Conservation (phyloP, 768 basidiomycete genomes). For the Mycena chlorophos region DNA sequence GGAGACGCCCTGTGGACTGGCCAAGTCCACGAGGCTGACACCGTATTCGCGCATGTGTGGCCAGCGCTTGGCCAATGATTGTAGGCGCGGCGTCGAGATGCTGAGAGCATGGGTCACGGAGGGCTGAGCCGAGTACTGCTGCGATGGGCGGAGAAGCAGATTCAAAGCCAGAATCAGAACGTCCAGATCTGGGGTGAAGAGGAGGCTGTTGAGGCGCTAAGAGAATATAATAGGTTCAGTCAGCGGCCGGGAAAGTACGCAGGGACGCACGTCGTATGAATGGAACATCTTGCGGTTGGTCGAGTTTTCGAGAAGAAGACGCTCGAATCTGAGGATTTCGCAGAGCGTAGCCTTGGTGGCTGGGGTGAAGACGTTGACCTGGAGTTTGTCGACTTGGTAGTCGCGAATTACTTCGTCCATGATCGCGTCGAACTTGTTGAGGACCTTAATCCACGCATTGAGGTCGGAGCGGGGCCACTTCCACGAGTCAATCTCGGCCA, state of each 20-base stretch:
- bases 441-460: slow-evolving; percentile 92
- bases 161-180: slow-evolving; percentile 81
- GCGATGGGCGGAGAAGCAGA: slow-evolving; percentile 86
- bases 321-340: slow-evolving; percentile 85
- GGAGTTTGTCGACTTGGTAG: slow-evolving; percentile 85
- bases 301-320: slow-evolving; percentile 91
- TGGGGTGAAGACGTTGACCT: slow-evolving; percentile 76
- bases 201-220: slow-evolving; percentile 86
- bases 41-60: slow-evolving; percentile 79
- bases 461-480: slow-evolving; percentile 95
- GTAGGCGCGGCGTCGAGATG: slow-evolving; percentile 77
- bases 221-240: slow-evolving; percentile 12
- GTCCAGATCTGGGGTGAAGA: slow-evolving; percentile 88
- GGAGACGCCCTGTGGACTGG: slow-evolving; percentile 49
- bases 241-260: slow-evolving; percentile 10
- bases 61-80: slow-evolving; percentile 84
- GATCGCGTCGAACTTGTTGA: slow-evolving; percentile 93
- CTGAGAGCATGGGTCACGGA: slow-evolving; percentile 81
- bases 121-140: slow-evolving; percentile 90
- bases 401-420: slow-evolving; percentile 79
- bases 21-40: slow-evolving; percentile 73
- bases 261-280: slow-evolving; percentile 88
- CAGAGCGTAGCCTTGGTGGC: slow-evolving; percentile 71
- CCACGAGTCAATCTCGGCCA: slow-evolving; percentile 78
- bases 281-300: slow-evolving; percentile 96